These are phyloP conservation scores for Mycena kentingensis DNA, from an alignment of 768 basidiomycete genomes.

Conservation along the genomic window DNA sequence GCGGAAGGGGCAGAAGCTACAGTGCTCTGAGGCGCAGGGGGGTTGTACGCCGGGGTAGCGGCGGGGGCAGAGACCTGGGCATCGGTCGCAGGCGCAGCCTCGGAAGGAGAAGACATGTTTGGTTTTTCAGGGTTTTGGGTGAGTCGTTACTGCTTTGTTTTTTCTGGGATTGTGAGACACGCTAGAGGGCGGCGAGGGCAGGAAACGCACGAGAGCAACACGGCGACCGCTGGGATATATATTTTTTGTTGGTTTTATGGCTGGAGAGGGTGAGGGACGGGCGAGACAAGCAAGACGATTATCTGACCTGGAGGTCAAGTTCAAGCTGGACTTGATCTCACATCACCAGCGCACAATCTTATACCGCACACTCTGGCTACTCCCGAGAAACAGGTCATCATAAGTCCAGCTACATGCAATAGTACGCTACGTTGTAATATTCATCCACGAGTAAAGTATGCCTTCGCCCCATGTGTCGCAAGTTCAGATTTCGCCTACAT, in stretches of 20 bases:
- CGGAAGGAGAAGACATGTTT: conserved; percentile 61
- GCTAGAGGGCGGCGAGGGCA: conserved; percentile 16
- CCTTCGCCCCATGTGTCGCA: conserved; percentile 80
- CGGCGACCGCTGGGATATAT: conserved; percentile 74
- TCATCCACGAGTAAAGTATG: conserved; percentile 83
- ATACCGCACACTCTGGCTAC: not conserved
- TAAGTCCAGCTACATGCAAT: too few species aligned
- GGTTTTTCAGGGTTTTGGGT: conserved; percentile 47
- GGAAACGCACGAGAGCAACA: conserved; percentile 69
- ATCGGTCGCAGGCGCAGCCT: conserved; percentile 53
- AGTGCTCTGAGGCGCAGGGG: conserved; percentile 56
- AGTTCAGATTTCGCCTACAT: conserved; percentile 80
- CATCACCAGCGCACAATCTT: too few species aligned
- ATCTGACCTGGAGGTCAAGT: conserved; percentile 49
- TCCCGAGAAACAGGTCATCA: too few species aligned
- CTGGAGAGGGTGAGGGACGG: conserved; percentile 33
- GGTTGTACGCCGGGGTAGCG: conserved; percentile 58
- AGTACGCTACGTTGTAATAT: conserved; percentile 26
- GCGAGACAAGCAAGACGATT: conserved; percentile 12
- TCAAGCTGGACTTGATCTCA: conserved; percentile 11
- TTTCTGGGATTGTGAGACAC: conserved; percentile 49
- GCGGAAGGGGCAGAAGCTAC: conserved; percentile 75
- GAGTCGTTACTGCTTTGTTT: conserved; percentile 96
- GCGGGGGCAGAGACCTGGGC: conserved; percentile 51
- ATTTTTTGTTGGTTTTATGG: conserved; percentile 73